These are phyloP conservation scores for Poa pratensis DNA, from an alignment of 176 grass and related monocot genomes.

Conservation along the genomic window DNA sequence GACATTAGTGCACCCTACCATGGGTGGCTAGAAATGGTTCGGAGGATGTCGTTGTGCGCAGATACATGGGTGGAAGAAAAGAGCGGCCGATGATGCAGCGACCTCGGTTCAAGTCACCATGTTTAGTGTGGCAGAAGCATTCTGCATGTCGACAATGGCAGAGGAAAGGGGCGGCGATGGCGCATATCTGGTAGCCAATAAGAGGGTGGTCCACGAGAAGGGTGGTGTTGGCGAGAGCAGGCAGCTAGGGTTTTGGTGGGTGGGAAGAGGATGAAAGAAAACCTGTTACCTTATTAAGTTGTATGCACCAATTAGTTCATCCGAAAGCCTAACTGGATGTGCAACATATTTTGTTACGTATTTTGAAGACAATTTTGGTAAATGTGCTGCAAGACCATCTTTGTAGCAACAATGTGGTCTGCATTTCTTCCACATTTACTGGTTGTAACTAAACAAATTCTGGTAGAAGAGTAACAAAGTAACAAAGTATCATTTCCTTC, in stretches of 20 bases:
- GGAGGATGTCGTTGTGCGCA: background rate
- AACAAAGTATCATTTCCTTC: background rate
- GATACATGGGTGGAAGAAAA: background rate
- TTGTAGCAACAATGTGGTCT: conserved; percentile 15
- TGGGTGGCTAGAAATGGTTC: background rate
- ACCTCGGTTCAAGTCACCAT: background rate
- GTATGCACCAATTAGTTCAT: background rate
- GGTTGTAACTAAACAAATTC: background rate
- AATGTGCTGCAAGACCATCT: conserved; percentile 18
- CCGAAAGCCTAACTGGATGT: background rate
- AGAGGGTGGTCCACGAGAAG: background rate
- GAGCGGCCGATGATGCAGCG: background rate
- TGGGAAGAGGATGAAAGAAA: conserved; percentile 8
- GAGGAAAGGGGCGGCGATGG: background rate
- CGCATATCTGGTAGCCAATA: background rate
- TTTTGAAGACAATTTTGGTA: background rate
- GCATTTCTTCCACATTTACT: conserved; percentile 22
- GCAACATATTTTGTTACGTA: background rate
- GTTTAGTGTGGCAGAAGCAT: background rate
- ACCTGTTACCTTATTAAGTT: background rate
- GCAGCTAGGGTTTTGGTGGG: conserved; percentile 7
- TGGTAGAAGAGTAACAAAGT: background rate
- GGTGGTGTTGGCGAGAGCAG: background rate
- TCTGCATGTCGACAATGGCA: background rate
- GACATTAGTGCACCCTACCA: background rate